Evolutionary conservation across 192 early-diverging fungal genomes (phyloP).

Genomic region (Mortierella claussenii): DNA sequence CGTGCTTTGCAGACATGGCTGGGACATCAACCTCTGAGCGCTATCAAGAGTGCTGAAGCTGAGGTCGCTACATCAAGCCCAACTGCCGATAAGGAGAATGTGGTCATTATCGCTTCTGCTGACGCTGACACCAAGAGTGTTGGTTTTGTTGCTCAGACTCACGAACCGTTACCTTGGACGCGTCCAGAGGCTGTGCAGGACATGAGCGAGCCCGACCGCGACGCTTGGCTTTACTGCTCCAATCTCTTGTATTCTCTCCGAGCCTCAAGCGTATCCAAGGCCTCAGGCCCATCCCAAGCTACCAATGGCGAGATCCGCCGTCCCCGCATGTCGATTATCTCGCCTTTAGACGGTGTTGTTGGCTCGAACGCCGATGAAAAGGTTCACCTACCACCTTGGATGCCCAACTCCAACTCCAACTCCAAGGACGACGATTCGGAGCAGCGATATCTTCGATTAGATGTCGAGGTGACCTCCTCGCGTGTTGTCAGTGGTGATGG

Average conservation of each 20-base stretch:
- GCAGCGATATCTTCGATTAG: conserved; percentile 71
- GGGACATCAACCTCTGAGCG: conserved; percentile 38
- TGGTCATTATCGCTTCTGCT: not conserved
- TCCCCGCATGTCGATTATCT: conserved; percentile 49
- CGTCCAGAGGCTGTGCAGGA: conserved; percentile 8
- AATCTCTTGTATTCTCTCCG: conserved; percentile 46
- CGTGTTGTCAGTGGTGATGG: conserved; percentile 57
- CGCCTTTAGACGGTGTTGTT: conserved; percentile 39
- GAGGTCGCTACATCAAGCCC: not conserved
- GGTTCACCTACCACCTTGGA: conserved; percentile 37
- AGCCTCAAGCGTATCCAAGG: conserved; percentile 36
- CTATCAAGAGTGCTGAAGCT: too few species aligned
- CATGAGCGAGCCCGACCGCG: conserved; percentile 38
- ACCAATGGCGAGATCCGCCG: conserved; percentile 39
- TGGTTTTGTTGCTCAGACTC: conserved; percentile 46
- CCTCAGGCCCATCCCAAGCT: conserved; percentile 35
- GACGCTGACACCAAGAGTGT: conserved; percentile 35
- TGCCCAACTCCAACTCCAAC: conserved; percentile 48
- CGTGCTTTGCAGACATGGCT: conserved; percentile 49
- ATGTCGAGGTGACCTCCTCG: conserved; percentile 78
- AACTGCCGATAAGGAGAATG: conserved; percentile 11
- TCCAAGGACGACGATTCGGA: conserved; percentile 38
- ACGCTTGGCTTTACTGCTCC: conserved; percentile 39
- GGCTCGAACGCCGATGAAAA: conserved; percentile 20
- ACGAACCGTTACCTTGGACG: conserved; percentile 8